Evolutionary conservation across 768 basidiomycete species (phyloP).

Genomic region (Mycena epipterygia): DNA sequence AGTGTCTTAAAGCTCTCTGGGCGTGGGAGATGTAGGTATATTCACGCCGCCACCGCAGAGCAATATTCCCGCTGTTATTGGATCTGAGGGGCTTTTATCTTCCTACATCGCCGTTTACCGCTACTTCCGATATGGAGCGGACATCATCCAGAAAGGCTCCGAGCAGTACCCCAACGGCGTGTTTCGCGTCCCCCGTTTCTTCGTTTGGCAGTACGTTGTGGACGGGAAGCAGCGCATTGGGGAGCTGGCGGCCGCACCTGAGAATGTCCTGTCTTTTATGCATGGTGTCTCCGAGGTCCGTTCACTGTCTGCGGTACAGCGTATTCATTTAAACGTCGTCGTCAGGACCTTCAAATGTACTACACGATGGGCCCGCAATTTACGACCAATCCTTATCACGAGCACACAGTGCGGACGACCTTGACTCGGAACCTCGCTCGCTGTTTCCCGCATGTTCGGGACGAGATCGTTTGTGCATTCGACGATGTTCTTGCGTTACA

Average conservation of each 20-base stretch:
- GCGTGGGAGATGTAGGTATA: too few species aligned
- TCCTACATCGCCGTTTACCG: background rate
- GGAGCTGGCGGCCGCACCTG: background rate
- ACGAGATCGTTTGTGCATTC: background rate
- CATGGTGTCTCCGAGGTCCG: background rate
- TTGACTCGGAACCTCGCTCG: conserved; percentile 4
- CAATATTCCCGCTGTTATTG: background rate
- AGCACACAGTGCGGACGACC: background rate
- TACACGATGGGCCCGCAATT: conserved; percentile 1
- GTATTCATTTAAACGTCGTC: background rate
- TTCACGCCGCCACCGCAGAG: too few species aligned
- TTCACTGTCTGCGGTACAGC: background rate
- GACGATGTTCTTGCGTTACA: background rate
- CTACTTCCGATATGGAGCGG: background rate
- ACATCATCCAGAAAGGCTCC: background rate
- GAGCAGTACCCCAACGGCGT: background rate
- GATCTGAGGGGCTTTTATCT: background rate
- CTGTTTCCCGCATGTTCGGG: background rate
- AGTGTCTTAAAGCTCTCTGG: too few species aligned
- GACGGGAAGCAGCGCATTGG: background rate
- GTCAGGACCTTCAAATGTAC: background rate
- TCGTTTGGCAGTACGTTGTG: conserved; percentile 6
- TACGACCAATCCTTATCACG: background rate
- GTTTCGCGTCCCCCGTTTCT: background rate
- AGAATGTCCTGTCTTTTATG: conserved; percentile 4